These are phyloP conservation scores for Urtica urens DNA, from an alignment of 306 rosid genomes.

Conservation along the genomic window DNA sequence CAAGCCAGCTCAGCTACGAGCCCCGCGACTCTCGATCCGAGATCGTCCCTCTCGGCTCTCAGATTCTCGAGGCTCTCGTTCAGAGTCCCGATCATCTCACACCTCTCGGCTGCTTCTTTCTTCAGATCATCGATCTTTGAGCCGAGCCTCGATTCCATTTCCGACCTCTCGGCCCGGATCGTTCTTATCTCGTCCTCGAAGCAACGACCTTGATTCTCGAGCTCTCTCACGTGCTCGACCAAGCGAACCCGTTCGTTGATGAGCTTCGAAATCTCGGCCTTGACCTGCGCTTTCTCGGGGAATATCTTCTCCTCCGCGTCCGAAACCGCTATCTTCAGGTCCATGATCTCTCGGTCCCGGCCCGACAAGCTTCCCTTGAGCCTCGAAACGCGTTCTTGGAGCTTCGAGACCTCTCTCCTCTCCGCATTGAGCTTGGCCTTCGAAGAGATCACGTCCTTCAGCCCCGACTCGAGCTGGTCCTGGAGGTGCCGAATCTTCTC, in stretches of 20 bases:
- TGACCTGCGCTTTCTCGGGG: constrained; percentile 79
- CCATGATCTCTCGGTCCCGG: constrained; percentile 72
- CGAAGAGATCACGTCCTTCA: constrained; percentile 49
- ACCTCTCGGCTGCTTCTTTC: constrained; percentile 33
- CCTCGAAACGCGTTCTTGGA: constrained; percentile 62
- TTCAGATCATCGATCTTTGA: constrained; percentile 36
- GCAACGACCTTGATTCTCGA: constrained; percentile 57
- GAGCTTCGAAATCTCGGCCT: constrained; percentile 58
- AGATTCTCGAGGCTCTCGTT: constrained; percentile 26
- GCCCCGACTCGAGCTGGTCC: constrained; percentile 52
- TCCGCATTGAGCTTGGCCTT: constrained; percentile 57
- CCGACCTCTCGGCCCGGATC: constrained; percentile 42
- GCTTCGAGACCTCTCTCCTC: constrained; percentile 64
- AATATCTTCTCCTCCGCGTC: constrained; percentile 94
- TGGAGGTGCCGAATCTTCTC: constrained; percentile 43
- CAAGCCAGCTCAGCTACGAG: constrained; percentile 30
- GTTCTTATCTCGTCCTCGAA: constrained; percentile 81
- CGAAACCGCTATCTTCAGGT: constrained; percentile 71
- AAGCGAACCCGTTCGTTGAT: constrained; percentile 31
- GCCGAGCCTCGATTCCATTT: constrained; percentile 38
- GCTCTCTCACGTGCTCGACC: constrained; percentile 44
- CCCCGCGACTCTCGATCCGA: constrained; percentile 25
- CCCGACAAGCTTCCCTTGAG: constrained; percentile 59
- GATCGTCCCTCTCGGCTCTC: constrained; percentile 41
- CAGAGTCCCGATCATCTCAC: constrained; percentile 28